These are phyloP conservation scores for Malus hybrid DNA, from an alignment of 331 rosid species.

Conservation along the genomic window DNA sequence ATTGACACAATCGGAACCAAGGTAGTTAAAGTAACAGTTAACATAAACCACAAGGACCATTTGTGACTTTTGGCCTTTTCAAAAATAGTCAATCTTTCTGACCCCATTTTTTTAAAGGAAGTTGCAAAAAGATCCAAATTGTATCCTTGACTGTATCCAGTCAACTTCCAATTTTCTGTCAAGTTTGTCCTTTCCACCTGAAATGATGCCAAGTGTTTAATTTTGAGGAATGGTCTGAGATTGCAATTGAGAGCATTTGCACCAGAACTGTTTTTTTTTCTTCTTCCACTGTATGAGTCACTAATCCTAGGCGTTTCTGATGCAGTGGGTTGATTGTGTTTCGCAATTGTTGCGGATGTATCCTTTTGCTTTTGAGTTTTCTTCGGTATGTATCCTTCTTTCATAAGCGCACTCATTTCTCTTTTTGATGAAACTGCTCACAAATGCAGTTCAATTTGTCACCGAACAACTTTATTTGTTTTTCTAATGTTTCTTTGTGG, in stretches of 20 bases:
- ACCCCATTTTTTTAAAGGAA: not conserved
- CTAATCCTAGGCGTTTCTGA: constrained; percentile 8
- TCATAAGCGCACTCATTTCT: not conserved
- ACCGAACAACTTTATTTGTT: constrained; percentile 1
- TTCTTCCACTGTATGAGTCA: not conserved
- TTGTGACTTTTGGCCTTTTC: not conserved
- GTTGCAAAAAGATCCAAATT: not conserved
- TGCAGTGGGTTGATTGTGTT: constrained; percentile 97
- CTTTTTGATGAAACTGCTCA: not conserved
- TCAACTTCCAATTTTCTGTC: not conserved
- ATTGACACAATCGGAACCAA: not conserved
- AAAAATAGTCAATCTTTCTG: not conserved
- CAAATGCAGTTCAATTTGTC: constrained; percentile 2
- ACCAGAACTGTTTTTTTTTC: not conserved
- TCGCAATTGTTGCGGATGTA: constrained; percentile 89
- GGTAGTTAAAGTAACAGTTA: not conserved
- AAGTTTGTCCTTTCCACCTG: not conserved
- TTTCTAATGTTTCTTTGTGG: constrained; percentile 2
- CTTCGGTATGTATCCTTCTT: constrained; percentile 57
- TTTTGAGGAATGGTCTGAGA: not conserved
- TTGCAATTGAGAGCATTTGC: not conserved
- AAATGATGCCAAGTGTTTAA: not conserved
- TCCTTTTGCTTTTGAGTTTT: constrained; percentile 91
- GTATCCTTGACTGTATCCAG: not conserved
- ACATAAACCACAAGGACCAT: not conserved